phyloP scores from a whole-genome alignment of 495 filamentous ascomycete genomes.

The Penicillium desertorum region DNA sequence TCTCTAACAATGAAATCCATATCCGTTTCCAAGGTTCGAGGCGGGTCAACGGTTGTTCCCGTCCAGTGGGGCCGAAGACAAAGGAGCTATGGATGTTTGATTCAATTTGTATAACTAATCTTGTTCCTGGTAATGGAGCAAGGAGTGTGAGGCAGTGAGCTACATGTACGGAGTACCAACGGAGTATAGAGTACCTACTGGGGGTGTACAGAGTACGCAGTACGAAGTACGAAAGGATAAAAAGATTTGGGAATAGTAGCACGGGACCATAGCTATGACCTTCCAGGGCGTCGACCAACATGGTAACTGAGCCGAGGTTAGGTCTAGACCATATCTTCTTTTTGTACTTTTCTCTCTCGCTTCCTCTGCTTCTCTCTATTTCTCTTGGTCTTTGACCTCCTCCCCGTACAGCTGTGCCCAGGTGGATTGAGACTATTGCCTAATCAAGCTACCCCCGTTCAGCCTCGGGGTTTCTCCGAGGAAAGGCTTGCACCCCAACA shows the following conservation, averaged over 20 bases:
- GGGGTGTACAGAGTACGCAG: not conserved
- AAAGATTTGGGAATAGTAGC: not conserved
- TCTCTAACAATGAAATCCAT: not conserved
- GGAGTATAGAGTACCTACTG: not conserved
- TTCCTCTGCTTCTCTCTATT: not conserved
- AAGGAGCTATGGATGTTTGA: not conserved
- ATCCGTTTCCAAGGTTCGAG: conserved; percentile 2
- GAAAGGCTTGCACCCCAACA: not conserved
- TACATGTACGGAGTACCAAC: not conserved
- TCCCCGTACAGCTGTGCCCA: not conserved
- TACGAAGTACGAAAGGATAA: not conserved
- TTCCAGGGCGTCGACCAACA: not conserved
- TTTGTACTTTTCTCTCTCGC: not conserved
- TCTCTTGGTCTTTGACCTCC: conserved; percentile 2
- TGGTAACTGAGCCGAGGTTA: conserved; percentile 6
- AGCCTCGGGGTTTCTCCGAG: not conserved
- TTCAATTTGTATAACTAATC: not conserved
- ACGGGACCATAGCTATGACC: conserved; percentile 1
- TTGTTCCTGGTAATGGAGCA: not conserved
- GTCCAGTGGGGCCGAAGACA: conserved; percentile 11
- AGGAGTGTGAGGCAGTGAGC: not conserved
- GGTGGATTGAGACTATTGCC: not conserved
- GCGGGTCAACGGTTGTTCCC: conserved; percentile 12
- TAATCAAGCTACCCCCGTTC: not conserved
- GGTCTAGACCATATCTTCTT: not conserved